These are phyloP conservation scores for Ogataea minuta DNA, from an alignment of 805 yeast species.

Conservation along the genomic window DNA sequence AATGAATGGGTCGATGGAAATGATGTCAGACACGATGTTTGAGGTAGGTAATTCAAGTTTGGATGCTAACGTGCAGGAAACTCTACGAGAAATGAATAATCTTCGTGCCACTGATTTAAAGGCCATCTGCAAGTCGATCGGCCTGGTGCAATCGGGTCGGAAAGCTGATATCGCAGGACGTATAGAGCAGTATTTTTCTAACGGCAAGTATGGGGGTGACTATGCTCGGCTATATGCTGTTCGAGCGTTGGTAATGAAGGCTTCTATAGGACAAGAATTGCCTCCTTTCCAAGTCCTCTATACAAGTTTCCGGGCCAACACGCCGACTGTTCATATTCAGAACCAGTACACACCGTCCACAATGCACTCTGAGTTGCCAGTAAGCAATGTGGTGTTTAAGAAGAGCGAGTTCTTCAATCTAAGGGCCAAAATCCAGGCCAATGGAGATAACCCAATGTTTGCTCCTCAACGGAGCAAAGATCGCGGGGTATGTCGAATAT, in stretches of 20 bases:
- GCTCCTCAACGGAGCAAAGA: slow-evolving; percentile 40
- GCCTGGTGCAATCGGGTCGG: slow-evolving; percentile 51
- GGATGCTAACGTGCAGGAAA: slow-evolving; percentile 22
- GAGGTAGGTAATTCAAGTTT: slow-evolving; percentile 10
- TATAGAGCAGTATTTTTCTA: slow-evolving; percentile 43
- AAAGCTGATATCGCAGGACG: slow-evolving; percentile 62
- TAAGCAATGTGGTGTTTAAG: slow-evolving; percentile 42
- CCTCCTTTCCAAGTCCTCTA: slow-evolving; percentile 38
- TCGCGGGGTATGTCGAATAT: slow-evolving; percentile 43
- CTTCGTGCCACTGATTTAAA: slow-evolving; percentile 54
- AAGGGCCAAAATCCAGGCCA: slow-evolving; percentile 42
- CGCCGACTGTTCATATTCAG: slow-evolving; percentile 26
- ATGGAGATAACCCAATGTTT: slow-evolving; percentile 42
- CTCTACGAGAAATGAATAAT: slow-evolving; percentile 31
- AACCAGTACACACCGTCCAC: slow-evolving; percentile 18
- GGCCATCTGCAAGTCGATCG: slow-evolving; percentile 48
- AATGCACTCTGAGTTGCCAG: slow-evolving; percentile 30
- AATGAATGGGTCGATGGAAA: slow-evolving; percentile 17
- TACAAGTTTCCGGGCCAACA: slow-evolving; percentile 16
- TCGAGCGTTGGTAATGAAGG: slow-evolving; percentile 41
- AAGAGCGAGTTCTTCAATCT: slow-evolving; percentile 57
- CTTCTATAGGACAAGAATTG: slow-evolving; percentile 31
- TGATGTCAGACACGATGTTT: slow-evolving; percentile 19
- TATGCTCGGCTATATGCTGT: slow-evolving; percentile 44
- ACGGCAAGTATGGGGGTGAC: slow-evolving; percentile 40